Percentiles rank a stretch among this genome's conserved stretches.
Conservation (phyloP, 2,329 filamentous ascomycete species). For the Sphaerostilbella broomeana region DNA sequence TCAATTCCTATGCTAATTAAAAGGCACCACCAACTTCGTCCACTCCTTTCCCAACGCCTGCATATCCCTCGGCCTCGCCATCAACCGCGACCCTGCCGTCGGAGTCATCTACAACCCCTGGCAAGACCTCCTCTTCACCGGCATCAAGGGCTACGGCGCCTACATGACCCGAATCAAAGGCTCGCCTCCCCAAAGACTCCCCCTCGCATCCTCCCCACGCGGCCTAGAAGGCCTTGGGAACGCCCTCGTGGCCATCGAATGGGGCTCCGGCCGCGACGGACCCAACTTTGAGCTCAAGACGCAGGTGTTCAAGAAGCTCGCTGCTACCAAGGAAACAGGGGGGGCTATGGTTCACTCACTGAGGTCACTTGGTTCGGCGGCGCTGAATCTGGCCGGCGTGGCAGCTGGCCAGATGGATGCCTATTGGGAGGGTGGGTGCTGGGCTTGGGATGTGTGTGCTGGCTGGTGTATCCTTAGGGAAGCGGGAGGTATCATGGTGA, state of each 20-base stretch:
- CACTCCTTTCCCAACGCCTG: slow-evolving; percentile 69
- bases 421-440: slow-evolving; percentile 81
- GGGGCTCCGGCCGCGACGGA: slow-evolving; percentile 63
- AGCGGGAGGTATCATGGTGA: slow-evolving; percentile 65
- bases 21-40: slow-evolving; percentile 67
- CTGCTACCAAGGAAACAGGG: slow-evolving; percentile 51
- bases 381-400: slow-evolving; percentile 66
- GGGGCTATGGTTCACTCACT: slow-evolving; percentile 73
- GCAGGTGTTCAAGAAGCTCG: slow-evolving; percentile 56
- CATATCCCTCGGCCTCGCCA: slow-evolving; percentile 67
- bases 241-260: slow-evolving; percentile 64
- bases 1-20: too few relatives aligned
- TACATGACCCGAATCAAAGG: slow-evolving; percentile 45
- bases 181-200: slow-evolving; percentile 32
- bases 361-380: slow-evolving; percentile 64
- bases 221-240: slow-evolving; percentile 54
- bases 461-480: slow-evolving; percentile 71
- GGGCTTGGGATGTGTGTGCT: slow-evolving; percentile 80
- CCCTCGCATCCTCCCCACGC: slow-evolving; percentile 41
- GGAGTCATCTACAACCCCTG: slow-evolving; percentile 80
- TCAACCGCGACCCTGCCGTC: slow-evolving; percentile 55
- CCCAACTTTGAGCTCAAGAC: slow-evolving; percentile 65
- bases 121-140: slow-evolving; percentile 61
- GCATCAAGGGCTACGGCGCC: slow-evolving; percentile 60
- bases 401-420: slow-evolving; percentile 64